Base-by-base conservation (phyloP, 164 flowering plant genomes). In the Paratinospora sagittata region DNA sequence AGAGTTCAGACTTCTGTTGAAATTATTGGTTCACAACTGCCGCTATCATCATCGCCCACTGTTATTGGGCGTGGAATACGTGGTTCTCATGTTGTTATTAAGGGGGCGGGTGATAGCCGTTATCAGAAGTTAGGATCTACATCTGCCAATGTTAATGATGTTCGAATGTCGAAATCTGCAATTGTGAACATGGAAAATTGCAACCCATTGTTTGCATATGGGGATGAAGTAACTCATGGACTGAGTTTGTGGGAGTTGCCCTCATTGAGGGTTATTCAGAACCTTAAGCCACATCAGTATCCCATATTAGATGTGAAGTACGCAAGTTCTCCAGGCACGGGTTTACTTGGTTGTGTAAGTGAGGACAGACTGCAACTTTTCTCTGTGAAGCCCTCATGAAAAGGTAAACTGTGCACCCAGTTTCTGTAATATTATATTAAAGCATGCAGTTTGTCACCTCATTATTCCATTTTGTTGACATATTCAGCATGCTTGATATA, bases 271-370 rank as follows among this genome's bases (percentile, higher is more conserved):
- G 73, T 65, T 70, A 41, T 69, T 71, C 87, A 88, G 72, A 74
- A 63, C 57, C 81, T 87, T 47, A 75, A 76, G 23, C 71, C 78
- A 34, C 76, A 70, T 68, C 77, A 78, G 58, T 55, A 75, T 77
- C 85, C 88, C 36, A 69, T 92, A 45, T 89, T 83, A 47, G 97
- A 90, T 78, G 80, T 92, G 65, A 95, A 83, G 80, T 88, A 81
- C 72, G 23, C 84, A 36, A 13, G 60, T 67, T 65, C 78, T 9
- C 0, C 21, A 0, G 71, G 70, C 65, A 70, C 74, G 26, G 80
- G 86, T 66, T 68, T 92, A 55, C 87, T 95, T 58, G 77, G 90
- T 72, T 90, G 92, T 75, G 68, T 88, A 68, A 86, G 91, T 77
- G 90, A 86, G 67, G 86, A 85, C 73, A 81, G 66, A 12, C 72